Evolutionary conservation across 139 green algal species (phyloP), one percentile per base, ranked within the genome.

Genomic region (Klebsormidium nitens): DNA sequence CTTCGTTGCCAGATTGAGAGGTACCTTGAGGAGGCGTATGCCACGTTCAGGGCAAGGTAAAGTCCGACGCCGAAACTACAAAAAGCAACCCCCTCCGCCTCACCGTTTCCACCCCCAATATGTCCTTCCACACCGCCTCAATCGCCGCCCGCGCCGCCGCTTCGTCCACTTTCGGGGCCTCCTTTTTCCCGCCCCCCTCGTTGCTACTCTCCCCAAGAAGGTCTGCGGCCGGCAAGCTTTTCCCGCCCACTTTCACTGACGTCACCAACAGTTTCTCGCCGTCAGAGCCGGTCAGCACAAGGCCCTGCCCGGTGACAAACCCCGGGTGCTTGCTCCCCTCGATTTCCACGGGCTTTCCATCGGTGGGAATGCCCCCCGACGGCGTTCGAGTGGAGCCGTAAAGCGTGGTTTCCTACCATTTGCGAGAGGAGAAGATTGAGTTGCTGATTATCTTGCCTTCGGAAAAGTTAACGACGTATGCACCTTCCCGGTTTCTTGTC

Each of bases 231-330:
- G 59, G 63, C 5, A 19, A 6, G 11, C 35, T 5, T 32, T 47
- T 66, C 4, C 63, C 38, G 11, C 6, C 11, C 37, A 71, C 63
- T 17, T 71, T 65, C 6, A 71, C 63, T 66, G 63, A 47, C 29
- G 6, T 36, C 5, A 71, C 39, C 6, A 37, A 40, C 26, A 71
- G 44, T 5, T 6, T 5, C 11, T 14, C 42, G 44, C 29, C 29
- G 36, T 71, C 63, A 32, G 5, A n/a, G 29, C 37, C 63, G 5
- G 6, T 8, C 5, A 71, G 6, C 6, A 71, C 48, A 23, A 71
- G 48, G 8, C 63, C 63, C 11, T 65, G 29, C 4, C 36, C 37
- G 3, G 63, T 71, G 11, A 71, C 63, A 37, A 71, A 6, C 5
- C 63, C 63, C 5, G 63, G 63, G 35, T 65, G 6, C 32, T 5